Conservation (phyloP, 1,284 basidiomycete genomes). For the Uromyces viciae-fabae region DNA sequence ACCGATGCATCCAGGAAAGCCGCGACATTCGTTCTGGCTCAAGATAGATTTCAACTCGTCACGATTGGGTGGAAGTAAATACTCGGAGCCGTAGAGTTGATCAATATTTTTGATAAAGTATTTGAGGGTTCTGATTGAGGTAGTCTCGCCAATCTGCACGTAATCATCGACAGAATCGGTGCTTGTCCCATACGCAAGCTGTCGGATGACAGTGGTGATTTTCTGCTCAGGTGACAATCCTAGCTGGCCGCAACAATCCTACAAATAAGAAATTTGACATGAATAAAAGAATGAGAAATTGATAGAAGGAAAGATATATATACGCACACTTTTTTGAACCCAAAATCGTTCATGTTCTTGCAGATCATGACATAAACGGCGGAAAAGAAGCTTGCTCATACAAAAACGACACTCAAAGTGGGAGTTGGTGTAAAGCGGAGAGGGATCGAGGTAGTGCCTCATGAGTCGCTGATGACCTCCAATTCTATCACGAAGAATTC, state of each 20-base stretch:
- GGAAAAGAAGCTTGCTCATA: constrained; percentile 1
- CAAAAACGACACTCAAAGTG: constrained; percentile 15
- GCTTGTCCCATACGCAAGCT: neutral
- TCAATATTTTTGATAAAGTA: neutral
- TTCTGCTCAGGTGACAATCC: neutral
- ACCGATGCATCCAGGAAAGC: constrained; percentile 15
- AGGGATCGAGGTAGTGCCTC: neutral
- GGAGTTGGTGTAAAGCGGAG: neutral
- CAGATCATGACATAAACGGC: neutral
- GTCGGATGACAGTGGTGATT: neutral
- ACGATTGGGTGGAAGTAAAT: neutral
- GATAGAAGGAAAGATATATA: neutral
- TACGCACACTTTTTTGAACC: neutral
- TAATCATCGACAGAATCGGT: neutral
- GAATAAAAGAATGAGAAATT: neutral
- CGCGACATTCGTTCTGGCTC: neutral
- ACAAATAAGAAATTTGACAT: neutral
- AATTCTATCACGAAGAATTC: neutral
- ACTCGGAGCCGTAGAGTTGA: neutral
- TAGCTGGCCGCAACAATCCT: neutral
- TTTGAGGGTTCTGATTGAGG: neutral
- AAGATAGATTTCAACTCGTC: neutral
- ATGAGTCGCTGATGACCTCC: neutral
- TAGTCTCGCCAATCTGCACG: neutral
- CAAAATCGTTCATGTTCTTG: neutral